These are phyloP conservation scores for Penicillium sp. DNA, from an alignment of 2,329 filamentous ascomycete genomes.

Conservation along the genomic window DNA sequence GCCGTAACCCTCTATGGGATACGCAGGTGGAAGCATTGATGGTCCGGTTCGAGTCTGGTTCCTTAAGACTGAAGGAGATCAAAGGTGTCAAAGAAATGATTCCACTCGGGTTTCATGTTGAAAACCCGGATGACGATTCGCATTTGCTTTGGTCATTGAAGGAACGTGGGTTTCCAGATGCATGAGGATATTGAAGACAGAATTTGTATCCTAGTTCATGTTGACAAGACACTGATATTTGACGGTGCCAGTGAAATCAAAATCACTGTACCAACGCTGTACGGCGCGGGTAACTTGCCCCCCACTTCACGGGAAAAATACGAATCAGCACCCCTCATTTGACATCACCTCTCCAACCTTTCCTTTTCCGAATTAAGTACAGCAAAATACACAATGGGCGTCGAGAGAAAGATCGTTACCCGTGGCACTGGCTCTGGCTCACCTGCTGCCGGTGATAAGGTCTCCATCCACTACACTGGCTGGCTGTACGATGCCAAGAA, in stretches of 20 bases:
- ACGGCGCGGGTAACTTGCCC: background rate
- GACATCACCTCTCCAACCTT: constrained; percentile 8
- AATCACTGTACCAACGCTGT: background rate
- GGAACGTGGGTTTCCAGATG: background rate
- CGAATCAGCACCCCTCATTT: constrained; percentile 14
- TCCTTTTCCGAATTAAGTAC: background rate
- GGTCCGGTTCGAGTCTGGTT: background rate
- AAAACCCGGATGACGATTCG: background rate
- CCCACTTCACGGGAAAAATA: constrained; percentile 16
- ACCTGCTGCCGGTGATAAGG: constrained; percentile 68
- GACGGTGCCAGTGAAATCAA: background rate
- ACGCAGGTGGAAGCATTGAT: background rate
- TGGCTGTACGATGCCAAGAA: constrained; percentile 71
- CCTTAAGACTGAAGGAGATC: background rate
- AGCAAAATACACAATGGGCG: constrained; percentile 18
- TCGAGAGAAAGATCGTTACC: constrained; percentile 25
- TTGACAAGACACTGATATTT: no score
- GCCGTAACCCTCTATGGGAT: background rate
- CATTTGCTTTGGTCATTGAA: background rate
- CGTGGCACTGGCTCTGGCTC: constrained; percentile 60
- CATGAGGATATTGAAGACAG: background rate
- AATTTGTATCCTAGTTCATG: background rate
- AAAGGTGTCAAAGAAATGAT: background rate
- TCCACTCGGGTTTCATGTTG: background rate
- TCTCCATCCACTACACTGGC: constrained; percentile 88